Evolutionary conservation across 768 basidiomycete species (phyloP).

Genomic region (Lanmaoa rubissima): DNA sequence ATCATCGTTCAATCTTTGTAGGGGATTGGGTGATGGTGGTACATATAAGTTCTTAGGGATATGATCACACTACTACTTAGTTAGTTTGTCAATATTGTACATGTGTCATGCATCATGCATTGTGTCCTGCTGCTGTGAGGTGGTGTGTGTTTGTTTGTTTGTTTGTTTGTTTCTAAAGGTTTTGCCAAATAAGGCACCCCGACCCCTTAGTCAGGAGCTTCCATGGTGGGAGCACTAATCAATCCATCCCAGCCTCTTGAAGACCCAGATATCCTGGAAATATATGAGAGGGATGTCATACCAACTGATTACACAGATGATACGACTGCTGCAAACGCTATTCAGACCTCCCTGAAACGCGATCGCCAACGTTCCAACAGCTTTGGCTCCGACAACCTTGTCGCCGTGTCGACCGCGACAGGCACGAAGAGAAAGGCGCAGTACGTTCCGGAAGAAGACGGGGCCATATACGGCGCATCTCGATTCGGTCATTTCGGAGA

Average conservation of each 20-base stretch:
- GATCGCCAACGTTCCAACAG: constrained; percentile 30
- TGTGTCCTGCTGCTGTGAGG: background rate
- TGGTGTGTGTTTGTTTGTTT: background rate
- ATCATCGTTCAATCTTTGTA: constrained; percentile 61
- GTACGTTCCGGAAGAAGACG: constrained; percentile 30
- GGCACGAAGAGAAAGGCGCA: constrained; percentile 20
- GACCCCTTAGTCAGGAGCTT: constrained; percentile 5
- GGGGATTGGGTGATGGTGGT: background rate
- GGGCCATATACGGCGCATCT: constrained; percentile 68
- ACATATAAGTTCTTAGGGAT: background rate
- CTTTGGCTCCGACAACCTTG: background rate
- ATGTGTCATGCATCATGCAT: background rate
- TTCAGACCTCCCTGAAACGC: constrained; percentile 39
- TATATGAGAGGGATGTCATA: constrained; percentile 7
- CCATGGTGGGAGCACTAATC: background rate
- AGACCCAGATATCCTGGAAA: constrained; percentile 35
- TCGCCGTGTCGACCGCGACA: constrained; percentile 3
- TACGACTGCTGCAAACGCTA: constrained; percentile 19
- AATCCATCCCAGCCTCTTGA: background rate
- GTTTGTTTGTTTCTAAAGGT: constrained; percentile 1
- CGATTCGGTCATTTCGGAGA: constrained; percentile 82
- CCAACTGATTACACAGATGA: constrained; percentile 17
- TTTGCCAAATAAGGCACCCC: constrained; percentile 8
- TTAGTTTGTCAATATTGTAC: background rate
- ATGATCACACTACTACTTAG: background rate